Evolutionary conservation across 768 basidiomycete genomes (phyloP).

Genomic region (Pholiota microspora): DNA sequence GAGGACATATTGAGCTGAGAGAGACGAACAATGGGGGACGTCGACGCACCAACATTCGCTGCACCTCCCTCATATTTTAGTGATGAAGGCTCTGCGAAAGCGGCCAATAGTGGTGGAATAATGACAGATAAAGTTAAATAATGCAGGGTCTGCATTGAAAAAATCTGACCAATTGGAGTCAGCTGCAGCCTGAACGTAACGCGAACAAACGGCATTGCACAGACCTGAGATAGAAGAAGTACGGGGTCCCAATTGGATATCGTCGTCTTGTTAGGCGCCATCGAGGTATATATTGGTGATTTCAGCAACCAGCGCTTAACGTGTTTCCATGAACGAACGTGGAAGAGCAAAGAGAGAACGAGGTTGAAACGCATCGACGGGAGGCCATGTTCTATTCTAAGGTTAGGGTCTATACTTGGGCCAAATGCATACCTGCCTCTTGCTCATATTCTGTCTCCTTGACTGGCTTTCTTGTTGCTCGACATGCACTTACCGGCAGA

Average conservation of each 20-base stretch:
- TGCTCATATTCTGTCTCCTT: not conserved
- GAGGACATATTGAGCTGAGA: not conserved
- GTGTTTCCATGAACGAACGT: conserved; percentile 16
- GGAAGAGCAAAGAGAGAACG: conserved; percentile 2
- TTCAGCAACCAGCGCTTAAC: conserved; percentile 11
- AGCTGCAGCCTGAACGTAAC: not conserved
- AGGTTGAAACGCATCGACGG: not conserved
- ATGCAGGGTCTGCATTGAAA: conserved; percentile 90
- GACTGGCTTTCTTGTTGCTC: not conserved
- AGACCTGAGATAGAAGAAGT: conserved; percentile 81
- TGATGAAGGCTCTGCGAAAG: conserved; percentile 73
- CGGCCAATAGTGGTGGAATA: conserved; percentile 71
- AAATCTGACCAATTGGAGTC: conserved; percentile 57
- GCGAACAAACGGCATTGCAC: conserved; percentile 13
- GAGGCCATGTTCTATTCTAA: not conserved
- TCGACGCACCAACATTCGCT: conserved; percentile 66
- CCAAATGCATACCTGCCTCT: not conserved
- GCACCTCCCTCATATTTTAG: conserved; percentile 76
- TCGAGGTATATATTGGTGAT: conserved; percentile 14
- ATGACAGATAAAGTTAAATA: conserved; percentile 86
- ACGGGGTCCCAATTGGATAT: conserved; percentile 84
- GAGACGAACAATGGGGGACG: not conserved
- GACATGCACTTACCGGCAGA: conserved; percentile 22
- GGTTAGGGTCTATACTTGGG: conserved; percentile 15
- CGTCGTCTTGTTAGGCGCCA: conserved; percentile 39